phyloP scores from a whole-genome alignment of 495 filamentous ascomycete genomes.

The Aspergillus asperescens region DNA sequence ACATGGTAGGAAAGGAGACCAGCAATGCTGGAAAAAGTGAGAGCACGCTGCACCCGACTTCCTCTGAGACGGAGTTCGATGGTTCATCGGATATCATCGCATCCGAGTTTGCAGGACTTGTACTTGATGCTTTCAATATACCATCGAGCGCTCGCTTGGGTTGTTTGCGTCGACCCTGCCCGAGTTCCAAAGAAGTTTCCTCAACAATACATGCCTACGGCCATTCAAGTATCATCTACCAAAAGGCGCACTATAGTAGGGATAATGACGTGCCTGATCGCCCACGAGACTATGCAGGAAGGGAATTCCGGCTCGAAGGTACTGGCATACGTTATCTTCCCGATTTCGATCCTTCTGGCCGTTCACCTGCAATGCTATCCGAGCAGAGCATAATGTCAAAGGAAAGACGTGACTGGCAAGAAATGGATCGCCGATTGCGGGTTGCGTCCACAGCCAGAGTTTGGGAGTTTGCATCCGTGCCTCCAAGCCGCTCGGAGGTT shows the following conservation, averaged over 20 bases:
- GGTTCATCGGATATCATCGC: slow-evolving; percentile 19
- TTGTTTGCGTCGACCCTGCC: slow-evolving; percentile 26
- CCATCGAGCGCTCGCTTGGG: slow-evolving; percentile 15
- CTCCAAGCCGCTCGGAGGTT: slow-evolving; percentile 70
- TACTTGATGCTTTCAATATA: slow-evolving; percentile 32
- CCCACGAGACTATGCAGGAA: slow-evolving; percentile 78
- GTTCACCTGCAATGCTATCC: slow-evolving; percentile 50
- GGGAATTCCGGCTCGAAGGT: slow-evolving; percentile 76
- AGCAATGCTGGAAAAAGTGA: slow-evolving; percentile 8
- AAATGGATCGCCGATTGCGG: slow-evolving; percentile 44
- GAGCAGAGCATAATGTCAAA: slow-evolving; percentile 39
- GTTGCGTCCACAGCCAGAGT: slow-evolving; percentile 23
- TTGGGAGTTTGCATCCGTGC: slow-evolving; percentile 47
- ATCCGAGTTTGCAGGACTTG: slow-evolving; percentile 19
- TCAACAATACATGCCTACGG: slow-evolving; percentile 30
- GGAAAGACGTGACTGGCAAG: slow-evolving; percentile 49
- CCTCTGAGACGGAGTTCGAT: slow-evolving; percentile 11
- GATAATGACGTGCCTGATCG: slow-evolving; percentile 79
- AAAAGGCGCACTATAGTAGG: slow-evolving; percentile 82
- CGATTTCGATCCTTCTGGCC: slow-evolving; percentile 65
- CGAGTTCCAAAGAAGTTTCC: slow-evolving; percentile 24
- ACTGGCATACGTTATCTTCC: slow-evolving; percentile 71
- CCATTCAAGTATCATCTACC: slow-evolving; percentile 62
- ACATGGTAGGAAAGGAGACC: slow-evolving; percentile 19
- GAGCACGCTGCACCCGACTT: slow-evolving; percentile 21